Conservation (phyloP, 495 filamentous ascomycete species). For the Physcia stellaris region DNA sequence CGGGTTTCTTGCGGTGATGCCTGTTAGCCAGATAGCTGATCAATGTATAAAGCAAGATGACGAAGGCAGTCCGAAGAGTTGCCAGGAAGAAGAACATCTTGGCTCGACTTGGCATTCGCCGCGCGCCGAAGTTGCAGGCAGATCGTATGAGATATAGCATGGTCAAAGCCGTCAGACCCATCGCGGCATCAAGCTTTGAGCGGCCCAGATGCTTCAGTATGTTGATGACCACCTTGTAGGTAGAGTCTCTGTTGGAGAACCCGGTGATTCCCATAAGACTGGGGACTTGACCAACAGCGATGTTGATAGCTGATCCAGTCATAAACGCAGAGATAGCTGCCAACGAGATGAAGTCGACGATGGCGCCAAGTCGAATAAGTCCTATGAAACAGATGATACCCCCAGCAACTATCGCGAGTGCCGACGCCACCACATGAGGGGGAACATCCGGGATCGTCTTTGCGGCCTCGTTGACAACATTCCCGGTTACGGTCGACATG, state of each 20-base stretch:
- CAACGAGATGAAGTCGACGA: slow-evolving; percentile 91
- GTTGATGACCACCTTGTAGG: slow-evolving; percentile 80
- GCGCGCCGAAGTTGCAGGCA: slow-evolving; percentile 50
- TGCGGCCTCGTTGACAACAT: slow-evolving; percentile 51
- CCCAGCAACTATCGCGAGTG: slow-evolving; percentile 68
- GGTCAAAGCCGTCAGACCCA: slow-evolving; percentile 72
- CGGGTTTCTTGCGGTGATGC: slow-evolving; percentile 29
- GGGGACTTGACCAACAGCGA: slow-evolving; percentile 76
- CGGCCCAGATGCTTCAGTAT: slow-evolving; percentile 61
- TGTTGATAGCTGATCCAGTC: slow-evolving; percentile 92
- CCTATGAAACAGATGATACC: slow-evolving; percentile 74
- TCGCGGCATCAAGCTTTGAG: slow-evolving; percentile 65
- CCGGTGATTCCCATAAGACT: slow-evolving; percentile 71
- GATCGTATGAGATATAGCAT: slow-evolving; percentile 75
- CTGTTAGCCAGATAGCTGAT: slow-evolving; percentile 77
- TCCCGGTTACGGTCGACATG: slow-evolving; percentile 79
- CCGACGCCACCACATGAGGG: slow-evolving; percentile 55
- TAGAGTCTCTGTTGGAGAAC: slow-evolving; percentile 54
- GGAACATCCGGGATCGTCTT: slow-evolving; percentile 43
- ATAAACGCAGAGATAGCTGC: slow-evolving; percentile 92
- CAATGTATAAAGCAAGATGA: slow-evolving; percentile 86
- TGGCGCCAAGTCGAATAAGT: slow-evolving; percentile 68
- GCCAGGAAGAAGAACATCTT: slow-evolving; percentile 80
- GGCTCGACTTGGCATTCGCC: slow-evolving; percentile 51
- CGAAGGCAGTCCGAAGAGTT: slow-evolving; percentile 81